Evolutionary conservation across 192 early-diverging fungal species (phyloP), one percentile per base, ranked within the genome.

Genomic region (Diversispora epigaea): DNA sequence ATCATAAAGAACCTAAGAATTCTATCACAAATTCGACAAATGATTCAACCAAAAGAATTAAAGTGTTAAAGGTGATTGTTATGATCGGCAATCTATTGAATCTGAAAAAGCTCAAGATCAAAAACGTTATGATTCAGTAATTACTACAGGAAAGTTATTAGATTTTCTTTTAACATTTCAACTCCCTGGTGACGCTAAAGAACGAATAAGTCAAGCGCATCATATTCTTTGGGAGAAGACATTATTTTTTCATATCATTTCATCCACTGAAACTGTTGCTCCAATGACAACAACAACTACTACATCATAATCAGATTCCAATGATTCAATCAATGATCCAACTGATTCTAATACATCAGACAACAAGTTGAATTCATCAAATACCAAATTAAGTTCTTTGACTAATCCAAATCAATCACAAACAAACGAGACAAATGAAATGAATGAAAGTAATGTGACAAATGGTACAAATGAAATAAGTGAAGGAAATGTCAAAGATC

Each of bases 51-150:
- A 32, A 32, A 32, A 2, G 25, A 32, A 32, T 32, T 2, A 32
- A 32, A 32, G 25, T 32, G 25, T 32, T 32, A 32, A 7, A 60
- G 7, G 19, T n/a, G 25, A 58, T 17, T 8, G 19, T n/a, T n/a
- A 64, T 40, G 25, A 64, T 41, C n/a, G 41, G 41, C 62, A 64
- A 43, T 1, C 14, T 43, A n/a, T 40, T 9, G 62, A 64, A 64
- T 64, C 43, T 44, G 43, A 64, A 44, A 45, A 64, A n/a, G 1
- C 62, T 9, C 62, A 64, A n/a, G 62, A 44, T 64, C 40, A 43
- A 64, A n/a, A 43, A 17, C 25, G n/a, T 21, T 64, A 64, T 44
- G 15, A 64, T 64, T 6, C 62, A 3, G 25, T 64, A 44, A 17
- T 44, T 45, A 64, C 39, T 4, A 40, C 62, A 8, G 41, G 43